Base-by-base conservation (phyloP, 176 grass and related monocot genomes). In the Alopecurus myosuroides region DNA sequence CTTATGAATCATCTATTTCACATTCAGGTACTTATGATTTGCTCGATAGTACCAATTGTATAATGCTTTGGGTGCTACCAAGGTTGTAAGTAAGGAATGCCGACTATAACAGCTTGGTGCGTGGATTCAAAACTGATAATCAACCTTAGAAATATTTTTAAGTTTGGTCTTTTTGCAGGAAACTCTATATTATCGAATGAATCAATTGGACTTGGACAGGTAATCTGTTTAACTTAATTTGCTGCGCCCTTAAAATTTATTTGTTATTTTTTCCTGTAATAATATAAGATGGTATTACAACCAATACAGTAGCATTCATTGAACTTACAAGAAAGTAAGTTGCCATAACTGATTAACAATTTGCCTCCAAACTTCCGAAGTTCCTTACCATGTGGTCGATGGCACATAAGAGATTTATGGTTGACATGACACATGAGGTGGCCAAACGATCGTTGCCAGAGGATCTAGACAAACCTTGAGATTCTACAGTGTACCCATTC, bases 1-100 rank as follows among this genome's bases (percentile, higher is more conserved):
- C 91, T 78, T 88, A 92, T 84, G 96, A 95, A 92, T 74, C 83
- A 74, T 74, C 53, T 2, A 45, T 70, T 86, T 53, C 81, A 71
- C 37, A 60, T 81, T 74, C 83, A 90, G 88, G 91, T 93, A 71
- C 36, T 42, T 40, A 73, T 79, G 1, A 49, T 73, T 19, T 79
- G 30, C 33, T 63, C 13, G 12, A 49, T 60, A 49, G 7, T 34
- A 37, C n/a, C 36, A 74, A 74, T 17, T 36, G 22, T 9, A 79
- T 70, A 29, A 86, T 46, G 14, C 36, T 69, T 45, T 71, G 26
- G 48, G 61, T 89, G 57, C 49, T 77, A 26, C 17, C 30, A 75
- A 18, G 40, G 42, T 33, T 78, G n/a, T 55, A 4, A 20, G 73
- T 65, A 22, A 74, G 68, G 69, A 44, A 39, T 68, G 60, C 12